Base-by-base conservation (phyloP, 2,329 filamentous ascomycete genomes). In the Simplicillium sp. region DNA sequence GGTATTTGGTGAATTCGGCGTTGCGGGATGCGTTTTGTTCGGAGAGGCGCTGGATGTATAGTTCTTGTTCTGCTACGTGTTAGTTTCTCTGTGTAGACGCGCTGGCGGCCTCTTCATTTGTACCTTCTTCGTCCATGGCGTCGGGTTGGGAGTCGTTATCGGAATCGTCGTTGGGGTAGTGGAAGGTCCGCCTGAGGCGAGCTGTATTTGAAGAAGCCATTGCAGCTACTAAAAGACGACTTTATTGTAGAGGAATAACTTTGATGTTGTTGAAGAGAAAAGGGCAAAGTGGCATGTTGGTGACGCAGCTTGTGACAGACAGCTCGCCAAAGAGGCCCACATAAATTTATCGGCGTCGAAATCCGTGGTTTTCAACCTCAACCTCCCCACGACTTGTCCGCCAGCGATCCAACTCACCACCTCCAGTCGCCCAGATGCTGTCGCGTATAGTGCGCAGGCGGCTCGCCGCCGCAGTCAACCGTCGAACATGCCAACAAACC, bases 111-210 rank as follows among this genome's bases (percentile, higher is more conserved):
- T n/a, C n/a, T n/a, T n/a, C n/a, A 7, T 7, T n/a, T 11, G 8
- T 34, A 41, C 42, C 42, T 41, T 44, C 34, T 20, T 44, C 42
- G 15, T 44, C 42, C 42, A 44, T 44, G 39, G 42, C 34, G 11
- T 35, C 37, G 25, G 39, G 39, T 5, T 29, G 6, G 12, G 42
- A 45, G 39, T 58, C 51, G 12, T 52, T 38, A 32, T 34, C 38
- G 28, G 47, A 41, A 8, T 43, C 40, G 29, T 59, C 52, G 40
- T 65, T 64, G 9, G 64, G 60, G 38, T 61, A 53, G 1, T 67
- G 45, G 11, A 72, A 44, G 5, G 43, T 39, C 25, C 43, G 43
- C 28, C 43, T 39, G 6, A 41, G 36, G 33, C 43, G 43, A 16
- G 43, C 39, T 31, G 43, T 33, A 33, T 39, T 64, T 3, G 51